These are phyloP conservation scores for Phytophthora boehmeriae DNA, from an alignment of 352 stramenopile genomes.

Conservation along the genomic window DNA sequence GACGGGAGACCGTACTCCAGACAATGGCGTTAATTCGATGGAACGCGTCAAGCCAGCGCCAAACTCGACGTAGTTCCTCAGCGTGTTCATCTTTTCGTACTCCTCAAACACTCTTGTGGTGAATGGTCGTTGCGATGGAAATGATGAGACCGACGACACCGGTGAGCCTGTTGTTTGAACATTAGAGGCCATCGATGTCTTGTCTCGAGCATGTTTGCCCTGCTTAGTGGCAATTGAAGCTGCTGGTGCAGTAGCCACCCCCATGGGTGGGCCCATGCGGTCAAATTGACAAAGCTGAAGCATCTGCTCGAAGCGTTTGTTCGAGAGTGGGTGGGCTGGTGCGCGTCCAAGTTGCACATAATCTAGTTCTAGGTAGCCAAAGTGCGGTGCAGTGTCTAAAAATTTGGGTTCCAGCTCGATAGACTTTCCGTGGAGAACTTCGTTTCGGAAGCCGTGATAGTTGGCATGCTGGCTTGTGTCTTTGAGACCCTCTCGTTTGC, in stretches of 20 bases:
- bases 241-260: constrained; percentile 3
- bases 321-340: constrained; percentile 49
- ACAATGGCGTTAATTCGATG: constrained; percentile 43
- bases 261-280: constrained; percentile 50
- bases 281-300: constrained; percentile 61
- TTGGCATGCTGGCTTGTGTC: constrained; percentile 80
- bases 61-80: constrained; percentile 68
- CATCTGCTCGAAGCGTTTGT: constrained; percentile 72
- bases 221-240: not conserved
- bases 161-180: not conserved
- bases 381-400: constrained; percentile 67
- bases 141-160: constrained; percentile 18
- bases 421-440: constrained; percentile 72
- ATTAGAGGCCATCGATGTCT: constrained; percentile 6
- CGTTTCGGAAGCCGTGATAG: constrained; percentile 80
- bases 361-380: constrained; percentile 78
- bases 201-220: constrained; percentile 4
- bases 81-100: constrained; percentile 67
- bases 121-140: constrained; percentile 46
- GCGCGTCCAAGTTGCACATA: constrained; percentile 64
- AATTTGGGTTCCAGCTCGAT: constrained; percentile 59
- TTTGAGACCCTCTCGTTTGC: constrained; percentile 65
- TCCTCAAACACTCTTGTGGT: constrained; percentile 54
- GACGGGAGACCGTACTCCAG: not conserved
- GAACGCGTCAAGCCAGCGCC: constrained; percentile 53